Percentiles rank a stretch among this genome's conserved stretches.
Evolutionary conservation across 805 yeast genomes (phyloP).

Genomic region (Blastobotrys terrestris): DNA sequence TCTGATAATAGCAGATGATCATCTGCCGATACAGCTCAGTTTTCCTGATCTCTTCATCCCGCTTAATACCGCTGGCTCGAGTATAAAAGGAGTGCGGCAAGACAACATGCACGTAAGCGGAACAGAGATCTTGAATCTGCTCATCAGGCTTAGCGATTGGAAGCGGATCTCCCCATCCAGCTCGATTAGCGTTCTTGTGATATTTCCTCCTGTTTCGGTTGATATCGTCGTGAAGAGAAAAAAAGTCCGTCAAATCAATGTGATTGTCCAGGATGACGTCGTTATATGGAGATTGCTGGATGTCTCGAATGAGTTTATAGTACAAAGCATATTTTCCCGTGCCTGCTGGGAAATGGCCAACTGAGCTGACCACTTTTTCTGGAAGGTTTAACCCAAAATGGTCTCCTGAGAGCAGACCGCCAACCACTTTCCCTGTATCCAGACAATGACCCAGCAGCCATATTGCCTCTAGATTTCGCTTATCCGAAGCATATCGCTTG

Average conservation of each 20-base stretch:
- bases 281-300: neutral
- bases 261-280: neutral
- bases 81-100: neutral
- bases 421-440: neutral
- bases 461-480: neutral
- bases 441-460: neutral
- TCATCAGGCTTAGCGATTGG: neutral
- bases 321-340: neutral
- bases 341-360: neutral
- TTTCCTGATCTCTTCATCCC: neutral
- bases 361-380: neutral
- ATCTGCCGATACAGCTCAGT: neutral
- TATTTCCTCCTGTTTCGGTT: neutral
- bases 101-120: neutral
- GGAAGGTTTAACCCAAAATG: neutral
- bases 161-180: neutral
- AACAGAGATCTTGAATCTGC: neutral
- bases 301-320: neutral
- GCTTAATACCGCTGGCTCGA: neutral
- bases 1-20: neutral
- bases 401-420: neutral
- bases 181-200: neutral
- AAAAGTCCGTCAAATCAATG: too few relatives aligned
- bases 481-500: neutral
- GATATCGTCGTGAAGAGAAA: neutral